Evolutionary conservation across 2,329 filamentous ascomycete species (phyloP), one percentile per base, ranked within the genome.

Genomic region (Microcyclosporella mali): DNA sequence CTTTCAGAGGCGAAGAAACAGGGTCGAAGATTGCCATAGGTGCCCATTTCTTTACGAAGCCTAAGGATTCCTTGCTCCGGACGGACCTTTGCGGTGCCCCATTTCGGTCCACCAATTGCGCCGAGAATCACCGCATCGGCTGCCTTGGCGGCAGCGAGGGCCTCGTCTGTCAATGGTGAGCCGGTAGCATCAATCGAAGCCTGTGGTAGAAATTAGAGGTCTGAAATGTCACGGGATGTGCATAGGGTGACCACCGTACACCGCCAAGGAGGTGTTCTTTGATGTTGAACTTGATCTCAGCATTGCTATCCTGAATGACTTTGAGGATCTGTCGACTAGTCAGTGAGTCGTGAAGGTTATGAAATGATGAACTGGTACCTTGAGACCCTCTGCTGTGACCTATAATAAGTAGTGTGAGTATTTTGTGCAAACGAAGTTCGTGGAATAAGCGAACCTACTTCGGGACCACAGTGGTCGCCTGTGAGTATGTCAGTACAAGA

Each of bases 31-130:
- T 97, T 97, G 57, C 89, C 90, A 70, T 94, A 97, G 43, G 90
- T 88, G 61, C 78, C 77, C 76, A 97, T 85, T 69, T 95, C 86
- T 70, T 94, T 95, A 70, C 90, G 88, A 41, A 97, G 85, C 56
- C 74, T 79, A 49, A 97, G 82, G 58, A 97, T 81, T 49, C 90
- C 90, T 70, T 95, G 87, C 67, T 97, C 90, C 1, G 90, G 90
- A 33, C 89, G 86, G 51, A 95, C 84, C 45, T 81, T 70, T 55
- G 86, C 87, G 25, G 88, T 92, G 49, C 89, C 89, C 88, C 89
- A 97, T 87, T 95, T 80, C 28, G 92, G 90, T n/a, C 90, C 90
- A 56, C 90, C 90, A 60, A 97, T 94, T 56, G 90, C 88, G 55
- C 89, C 90, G 41, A 97, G 81, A 46, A 97, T 81, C 47, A 97